Evolutionary conservation across 2,329 filamentous ascomycete species (phyloP), one percentile per base, ranked within the genome.

Genomic region (Tolypocladium tundrense): DNA sequence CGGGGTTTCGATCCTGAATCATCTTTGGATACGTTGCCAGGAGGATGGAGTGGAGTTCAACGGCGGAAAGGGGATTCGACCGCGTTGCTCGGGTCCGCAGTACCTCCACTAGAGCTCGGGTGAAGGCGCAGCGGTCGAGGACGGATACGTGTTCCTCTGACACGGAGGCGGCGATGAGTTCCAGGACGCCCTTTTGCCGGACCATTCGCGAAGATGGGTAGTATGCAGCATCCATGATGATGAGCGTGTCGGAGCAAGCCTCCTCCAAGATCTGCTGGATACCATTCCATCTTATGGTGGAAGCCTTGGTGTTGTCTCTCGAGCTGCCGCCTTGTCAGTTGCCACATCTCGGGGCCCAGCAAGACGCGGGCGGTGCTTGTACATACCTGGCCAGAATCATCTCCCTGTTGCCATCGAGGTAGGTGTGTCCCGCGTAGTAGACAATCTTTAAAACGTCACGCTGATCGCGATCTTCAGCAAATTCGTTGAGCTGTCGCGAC

Each of bases 181-280:
- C 82, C 55, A 85, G 67, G 10, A 83, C 77, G 2, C 82, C 82
- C 54, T 75, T 75, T 56, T 79, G 77, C 7, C 80, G 77, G 37
- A 76, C 71, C 65, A 81, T 77, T 60, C 75, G 78, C 2, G 78
- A 77, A 10, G 79, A 79, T 1, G 80, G 80, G 56, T 80, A 84
- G 64, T 82, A 84, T 0, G 79, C 78, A 7, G 81, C 77, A 67
- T 85, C 82, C 79, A 85, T 81, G 40, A 85, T 71, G 57, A 85
- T 75, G 24, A 85, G 71, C 5, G 78, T 80, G 65, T 85, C 82
- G 3, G 81, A 76, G 37, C 72, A 73, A 2, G 80, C 79, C 59
- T 82, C 79, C 65, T 85, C 82, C 9, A 85, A 70, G 19, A 78
- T 77, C 60, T 79, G 77, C 65, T 84, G 81, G 42, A 85, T 78